These are phyloP conservation scores for Verticillium dahliae DNA, from an alignment of 2,329 filamentous ascomycete genomes.

Conservation along the genomic window DNA sequence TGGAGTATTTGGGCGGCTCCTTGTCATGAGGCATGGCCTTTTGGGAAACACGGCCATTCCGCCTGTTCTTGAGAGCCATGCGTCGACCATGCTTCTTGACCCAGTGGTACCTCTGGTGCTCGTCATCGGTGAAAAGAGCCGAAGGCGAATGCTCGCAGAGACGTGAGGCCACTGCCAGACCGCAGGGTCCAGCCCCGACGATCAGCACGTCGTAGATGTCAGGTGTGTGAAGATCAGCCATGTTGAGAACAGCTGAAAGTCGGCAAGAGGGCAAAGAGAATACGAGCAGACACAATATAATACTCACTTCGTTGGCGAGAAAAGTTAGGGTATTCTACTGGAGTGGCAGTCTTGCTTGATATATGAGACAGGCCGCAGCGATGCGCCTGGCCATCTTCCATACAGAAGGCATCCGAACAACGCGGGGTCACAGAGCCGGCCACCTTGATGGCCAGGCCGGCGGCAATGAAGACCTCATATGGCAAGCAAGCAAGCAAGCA, in stretches of 20 bases:
- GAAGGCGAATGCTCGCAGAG: constrained; percentile 67
- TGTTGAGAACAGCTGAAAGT: not conserved
- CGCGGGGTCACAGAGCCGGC: not conserved
- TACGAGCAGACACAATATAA: too few species aligned
- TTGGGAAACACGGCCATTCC: constrained; percentile 26
- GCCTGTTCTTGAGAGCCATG: constrained; percentile 49
- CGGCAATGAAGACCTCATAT: not conserved
- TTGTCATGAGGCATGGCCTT: constrained; percentile 5
- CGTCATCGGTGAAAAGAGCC: constrained; percentile 76
- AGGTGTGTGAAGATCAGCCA: constrained; percentile 1
- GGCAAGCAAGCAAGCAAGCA: not conserved
- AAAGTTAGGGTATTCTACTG: too few species aligned
- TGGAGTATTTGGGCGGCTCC: constrained; percentile 19
- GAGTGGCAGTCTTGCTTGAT: not conserved
- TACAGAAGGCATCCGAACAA: not conserved
- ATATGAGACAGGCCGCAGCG: not conserved
- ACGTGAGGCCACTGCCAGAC: constrained; percentile 66
- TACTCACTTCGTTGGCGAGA: too few species aligned
- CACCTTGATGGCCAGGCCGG: not conserved
- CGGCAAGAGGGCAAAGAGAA: too few species aligned
- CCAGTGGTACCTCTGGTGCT: constrained; percentile 77
- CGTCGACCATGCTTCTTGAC: constrained; percentile 58
- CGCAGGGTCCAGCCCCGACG: constrained; percentile 68
- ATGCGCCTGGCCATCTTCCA: not conserved
- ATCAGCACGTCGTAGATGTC: constrained; percentile 60